A percentile compares a stretch with the other conserved stretches of the same genome.
Evolutionary conservation across 805 yeast species (phyloP).

Genomic region (Pichia nanzhaoensis): DNA sequence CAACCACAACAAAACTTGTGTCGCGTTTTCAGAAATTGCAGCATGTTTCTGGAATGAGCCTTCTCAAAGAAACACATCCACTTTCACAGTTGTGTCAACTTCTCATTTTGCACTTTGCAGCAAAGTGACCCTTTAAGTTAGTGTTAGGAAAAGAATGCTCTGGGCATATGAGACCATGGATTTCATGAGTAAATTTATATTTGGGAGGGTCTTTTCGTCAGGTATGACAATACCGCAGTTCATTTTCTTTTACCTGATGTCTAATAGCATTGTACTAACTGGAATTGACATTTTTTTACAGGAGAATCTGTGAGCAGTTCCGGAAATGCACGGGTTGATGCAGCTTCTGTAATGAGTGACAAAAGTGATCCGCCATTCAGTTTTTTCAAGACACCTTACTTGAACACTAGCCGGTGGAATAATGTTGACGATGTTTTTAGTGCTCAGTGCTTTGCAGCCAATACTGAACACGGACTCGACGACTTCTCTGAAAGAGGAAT

Average conservation of each 20-base stretch:
- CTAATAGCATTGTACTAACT: neutral
- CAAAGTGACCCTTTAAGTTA: too few relatives aligned
- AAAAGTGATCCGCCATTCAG: constrained; percentile 30
- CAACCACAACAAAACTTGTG: too few relatives aligned
- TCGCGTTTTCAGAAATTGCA: too few relatives aligned
- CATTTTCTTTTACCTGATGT: neutral
- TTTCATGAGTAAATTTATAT: neutral
- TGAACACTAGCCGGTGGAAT: constrained; percentile 39
- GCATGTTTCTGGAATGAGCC: too few relatives aligned
- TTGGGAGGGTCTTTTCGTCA: constrained; percentile 2
- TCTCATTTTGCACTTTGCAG: too few relatives aligned
- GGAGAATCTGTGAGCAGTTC: neutral
- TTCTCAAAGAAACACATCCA: too few relatives aligned
- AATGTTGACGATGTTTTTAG: constrained; percentile 32
- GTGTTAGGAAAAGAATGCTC: too few relatives aligned
- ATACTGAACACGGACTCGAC: constrained; percentile 29
- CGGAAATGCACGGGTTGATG: constrained; percentile 1
- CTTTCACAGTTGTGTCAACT: too few relatives aligned
- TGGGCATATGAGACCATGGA: neutral
- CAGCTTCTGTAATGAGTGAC: constrained; percentile 24
- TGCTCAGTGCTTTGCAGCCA: constrained; percentile 23
- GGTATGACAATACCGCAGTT: constrained; percentile 2
- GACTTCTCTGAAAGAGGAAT: constrained; percentile 28
- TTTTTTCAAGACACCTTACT: constrained; percentile 40
- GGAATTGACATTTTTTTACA: neutral